Base-by-base conservation (phyloP, 345 rosid species). In the Euphorbia peplus region DNA sequence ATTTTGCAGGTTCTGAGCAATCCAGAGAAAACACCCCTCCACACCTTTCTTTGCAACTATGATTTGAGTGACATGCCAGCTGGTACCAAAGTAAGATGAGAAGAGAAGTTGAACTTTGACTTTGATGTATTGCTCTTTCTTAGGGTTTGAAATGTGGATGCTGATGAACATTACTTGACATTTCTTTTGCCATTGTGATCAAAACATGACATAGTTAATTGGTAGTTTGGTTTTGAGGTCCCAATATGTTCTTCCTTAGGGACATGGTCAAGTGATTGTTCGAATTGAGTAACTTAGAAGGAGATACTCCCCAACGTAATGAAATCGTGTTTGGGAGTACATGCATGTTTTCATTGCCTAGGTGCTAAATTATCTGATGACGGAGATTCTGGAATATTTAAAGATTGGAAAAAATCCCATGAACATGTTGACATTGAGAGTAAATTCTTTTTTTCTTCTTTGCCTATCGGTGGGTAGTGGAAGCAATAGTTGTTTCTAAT, bases 11-110 rank as follows among this genome's bases (percentile, higher is more conserved):
- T 93, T 71, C 87, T 93, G 66, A 93, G 98, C 87, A 93, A 93
- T 76, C 98, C 98, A 50, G 98, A 93, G 78, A 93, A 89, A 81
- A 93, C 98, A 9, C 98, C 97, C 29, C 81, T 93, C 67, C 98
- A 93, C 88, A 93, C 89, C 19, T 90, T 89, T 82, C 81, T 93
- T 66, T 93, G 98, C 86, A 86, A 85, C 82, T 93, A 93, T 79
- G 98, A 93, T 86, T 74, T 93, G 83, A 90, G 86, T 73, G 92
- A 87, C 83, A 93, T 93, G 98, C 97, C 98, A 5, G 82, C 90
- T 24, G 95, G 98, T 54, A 84, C 93, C 53, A 88, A 88, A 71
- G 93, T 88, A 76, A 79, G 80, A 70, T 57, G 56, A 53, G 51
- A 57, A 13, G 48, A 37, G 18, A 46, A 48, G 52, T 71, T 50